Percentiles rank a stretch among this genome's conserved stretches.
These are phyloP conservation scores for Fusarium tupiense DNA, from an alignment of 2,329 filamentous ascomycete species.

Conservation along the genomic window DNA sequence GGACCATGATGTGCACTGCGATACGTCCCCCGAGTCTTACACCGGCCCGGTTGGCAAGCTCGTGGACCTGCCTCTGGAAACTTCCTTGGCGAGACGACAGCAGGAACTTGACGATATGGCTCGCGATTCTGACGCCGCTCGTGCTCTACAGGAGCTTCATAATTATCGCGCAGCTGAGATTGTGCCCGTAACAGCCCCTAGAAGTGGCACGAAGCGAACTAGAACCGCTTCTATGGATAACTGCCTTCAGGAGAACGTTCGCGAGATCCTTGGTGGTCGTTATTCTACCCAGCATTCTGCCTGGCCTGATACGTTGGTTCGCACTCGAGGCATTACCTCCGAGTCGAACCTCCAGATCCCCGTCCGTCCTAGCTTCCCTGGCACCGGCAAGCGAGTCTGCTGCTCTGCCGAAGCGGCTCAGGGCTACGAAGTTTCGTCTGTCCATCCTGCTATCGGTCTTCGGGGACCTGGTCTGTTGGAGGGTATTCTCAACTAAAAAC, in stretches of 20 bases:
- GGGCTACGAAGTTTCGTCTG: conserved; percentile 56
- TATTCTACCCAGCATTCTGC: conserved; percentile 42
- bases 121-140: conserved; percentile 63
- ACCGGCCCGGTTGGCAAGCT: conserved; percentile 63
- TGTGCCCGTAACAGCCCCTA: conserved; percentile 45
- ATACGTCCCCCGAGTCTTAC: conserved; percentile 67
- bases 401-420: conserved; percentile 68
- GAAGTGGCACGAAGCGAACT: conserved; percentile 65
- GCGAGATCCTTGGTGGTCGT: conserved; percentile 63
- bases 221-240: conserved; percentile 67
- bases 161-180: conserved; percentile 57
- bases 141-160: conserved; percentile 69
- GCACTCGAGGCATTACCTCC: conserved; percentile 43
- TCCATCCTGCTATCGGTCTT: conserved; percentile 61
- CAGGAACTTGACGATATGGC: conserved; percentile 57
- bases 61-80: conserved; percentile 60
- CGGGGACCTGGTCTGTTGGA: conserved; percentile 74
- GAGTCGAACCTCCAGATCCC: conserved; percentile 50
- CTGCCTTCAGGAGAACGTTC: conserved; percentile 73
- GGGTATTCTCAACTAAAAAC: conserved; percentile 65
- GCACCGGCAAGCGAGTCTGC: conserved; percentile 72
- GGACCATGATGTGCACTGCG: conserved; percentile 60
- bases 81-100: conserved; percentile 57
- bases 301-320: conserved; percentile 53
- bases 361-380: conserved; percentile 55